phyloP scores from a whole-genome alignment of 306 rosid genomes.

The Inga oerstediana region DNA sequence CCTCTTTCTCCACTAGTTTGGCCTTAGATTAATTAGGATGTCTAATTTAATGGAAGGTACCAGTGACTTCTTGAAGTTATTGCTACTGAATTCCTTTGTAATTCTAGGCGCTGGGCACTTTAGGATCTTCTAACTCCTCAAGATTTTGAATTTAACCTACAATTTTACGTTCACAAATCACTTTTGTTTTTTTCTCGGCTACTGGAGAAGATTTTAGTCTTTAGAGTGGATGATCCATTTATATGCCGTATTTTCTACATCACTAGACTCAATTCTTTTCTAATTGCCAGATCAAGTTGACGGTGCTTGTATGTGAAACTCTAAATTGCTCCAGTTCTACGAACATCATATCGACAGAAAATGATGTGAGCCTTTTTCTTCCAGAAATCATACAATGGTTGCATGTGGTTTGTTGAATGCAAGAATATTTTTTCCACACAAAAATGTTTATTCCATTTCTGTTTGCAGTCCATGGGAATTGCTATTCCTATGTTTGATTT shows the following conservation, averaged over 20 bases:
- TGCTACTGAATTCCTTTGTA: neutral
- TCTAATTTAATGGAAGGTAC: neutral
- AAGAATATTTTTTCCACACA: neutral
- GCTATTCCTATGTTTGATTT: neutral
- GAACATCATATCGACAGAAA: constrained; percentile 65
- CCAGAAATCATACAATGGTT: neutral
- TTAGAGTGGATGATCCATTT: neutral
- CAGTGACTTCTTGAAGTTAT: neutral
- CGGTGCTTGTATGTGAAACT: constrained; percentile 50
- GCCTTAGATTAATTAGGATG: neutral
- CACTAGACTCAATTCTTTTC: neutral
- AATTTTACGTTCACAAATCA: neutral
- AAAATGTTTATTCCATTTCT: neutral
- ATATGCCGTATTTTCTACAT: neutral
- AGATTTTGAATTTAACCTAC: neutral
- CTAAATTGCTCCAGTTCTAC: constrained; percentile 78
- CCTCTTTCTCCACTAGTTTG: neutral
- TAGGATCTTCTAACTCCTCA: neutral
- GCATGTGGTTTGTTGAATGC: neutral
- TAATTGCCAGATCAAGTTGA: constrained; percentile 54
- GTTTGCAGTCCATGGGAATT: neutral
- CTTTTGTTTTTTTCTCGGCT: neutral
- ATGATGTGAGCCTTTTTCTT: constrained; percentile 55
- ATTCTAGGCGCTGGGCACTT: neutral
- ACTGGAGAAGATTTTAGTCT: neutral